A percentile compares a stretch with the other conserved stretches of the same genome.
These are phyloP conservation scores for Phytopythium delawarense DNA, from an alignment of 352 stramenopile species.

Conservation along the genomic window DNA sequence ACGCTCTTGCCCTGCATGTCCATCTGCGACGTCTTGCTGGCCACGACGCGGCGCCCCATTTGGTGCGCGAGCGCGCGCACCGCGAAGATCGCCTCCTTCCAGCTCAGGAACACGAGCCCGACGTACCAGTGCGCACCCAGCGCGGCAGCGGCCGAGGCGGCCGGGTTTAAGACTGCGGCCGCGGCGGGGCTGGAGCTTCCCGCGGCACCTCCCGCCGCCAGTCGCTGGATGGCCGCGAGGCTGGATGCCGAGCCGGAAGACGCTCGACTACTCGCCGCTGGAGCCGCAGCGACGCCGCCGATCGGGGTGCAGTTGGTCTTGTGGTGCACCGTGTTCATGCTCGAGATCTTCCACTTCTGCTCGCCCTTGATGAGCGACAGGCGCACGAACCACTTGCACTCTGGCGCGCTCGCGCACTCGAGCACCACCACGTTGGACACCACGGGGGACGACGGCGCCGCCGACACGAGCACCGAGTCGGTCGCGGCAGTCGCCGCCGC, in stretches of 20 bases:
- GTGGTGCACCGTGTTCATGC: slow-evolving; percentile 61
- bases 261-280: not conserved
- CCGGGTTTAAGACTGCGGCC: not conserved
- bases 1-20: slow-evolving; percentile 36
- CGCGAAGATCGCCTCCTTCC: slow-evolving; percentile 55
- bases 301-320: slow-evolving; percentile 47
- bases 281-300: not conserved
- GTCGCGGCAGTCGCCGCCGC: not conserved
- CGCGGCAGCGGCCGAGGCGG: slow-evolving; percentile 7
- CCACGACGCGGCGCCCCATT: slow-evolving; percentile 50
- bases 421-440: slow-evolving; percentile 44
- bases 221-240: slow-evolving; percentile 29
- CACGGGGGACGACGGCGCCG: slow-evolving; percentile 5
- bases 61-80: slow-evolving; percentile 48
- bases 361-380: slow-evolving; percentile 59
- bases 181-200: slow-evolving; percentile 9
- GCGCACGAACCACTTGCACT: slow-evolving; percentile 76
- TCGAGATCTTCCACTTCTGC: slow-evolving; percentile 72
- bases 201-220: slow-evolving; percentile 18
- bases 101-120: slow-evolving; percentile 41
- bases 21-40: slow-evolving; percentile 46
- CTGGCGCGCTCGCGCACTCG: slow-evolving; percentile 58
- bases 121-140: slow-evolving; percentile 34
- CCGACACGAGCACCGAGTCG: not conserved
- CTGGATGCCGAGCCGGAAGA: not conserved